Evolutionary conservation across 1,284 basidiomycete species (phyloP).

Genomic region (Boletus mariae): DNA sequence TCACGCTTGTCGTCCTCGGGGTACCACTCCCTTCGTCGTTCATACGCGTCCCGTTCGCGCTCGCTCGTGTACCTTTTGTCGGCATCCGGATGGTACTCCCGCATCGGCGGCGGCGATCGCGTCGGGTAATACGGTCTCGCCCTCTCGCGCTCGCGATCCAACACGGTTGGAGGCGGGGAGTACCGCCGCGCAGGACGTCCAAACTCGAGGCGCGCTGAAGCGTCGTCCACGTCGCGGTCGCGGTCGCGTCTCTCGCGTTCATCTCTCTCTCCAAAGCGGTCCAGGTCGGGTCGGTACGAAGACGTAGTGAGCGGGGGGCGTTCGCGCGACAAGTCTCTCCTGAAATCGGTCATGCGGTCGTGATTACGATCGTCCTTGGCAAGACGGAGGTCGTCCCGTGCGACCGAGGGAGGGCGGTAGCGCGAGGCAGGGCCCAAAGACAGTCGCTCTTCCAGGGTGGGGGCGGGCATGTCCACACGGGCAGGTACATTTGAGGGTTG

Average conservation of each 20-base stretch:
- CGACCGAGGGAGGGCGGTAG: constrained; percentile 27
- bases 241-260: constrained; percentile 36
- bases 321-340: constrained; percentile 36
- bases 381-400: constrained; percentile 34
- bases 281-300: constrained; percentile 34
- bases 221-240: constrained; percentile 32
- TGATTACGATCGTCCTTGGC: constrained; percentile 28
- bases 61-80: constrained; percentile 26
- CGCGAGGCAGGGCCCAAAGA: constrained; percentile 27
- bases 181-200: constrained; percentile 25
- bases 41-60: constrained; percentile 30
- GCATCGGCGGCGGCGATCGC: constrained; percentile 28
- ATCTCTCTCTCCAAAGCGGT: constrained; percentile 31
- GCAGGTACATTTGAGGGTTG: constrained; percentile 21
- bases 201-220: constrained; percentile 27
- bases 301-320: constrained; percentile 18
- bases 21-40: constrained; percentile 37
- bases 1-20: constrained; percentile 37
- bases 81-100: constrained; percentile 22
- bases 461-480: constrained; percentile 28
- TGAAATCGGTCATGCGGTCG: constrained; percentile 31
- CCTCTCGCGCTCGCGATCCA: constrained; percentile 24
- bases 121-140: constrained; percentile 21
- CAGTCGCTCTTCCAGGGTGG: constrained; percentile 42
- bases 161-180: constrained; percentile 21